A percentile compares a stretch with the other conserved stretches of the same genome.
phyloP scores from a whole-genome alignment of 495 filamentous ascomycete genomes.

The Tuber magnatum region DNA sequence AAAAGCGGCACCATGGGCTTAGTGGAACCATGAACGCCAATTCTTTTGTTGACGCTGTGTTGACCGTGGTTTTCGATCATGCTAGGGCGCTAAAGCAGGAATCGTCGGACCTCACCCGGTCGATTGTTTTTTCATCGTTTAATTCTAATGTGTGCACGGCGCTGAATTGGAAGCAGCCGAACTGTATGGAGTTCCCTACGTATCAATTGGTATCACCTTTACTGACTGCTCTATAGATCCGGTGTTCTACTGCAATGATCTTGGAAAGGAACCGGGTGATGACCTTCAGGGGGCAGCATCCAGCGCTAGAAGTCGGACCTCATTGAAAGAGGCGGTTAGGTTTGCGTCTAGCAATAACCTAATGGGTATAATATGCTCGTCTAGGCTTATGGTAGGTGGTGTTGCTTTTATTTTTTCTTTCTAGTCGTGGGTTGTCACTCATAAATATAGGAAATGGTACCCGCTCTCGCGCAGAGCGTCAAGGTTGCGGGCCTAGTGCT shows the following conservation, averaged over 20 bases:
- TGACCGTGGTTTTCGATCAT: slow-evolving; percentile 84
- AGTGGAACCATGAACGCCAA: slow-evolving; percentile 78
- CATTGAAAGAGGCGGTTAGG: slow-evolving; percentile 87
- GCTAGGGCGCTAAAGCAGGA: slow-evolving; percentile 65
- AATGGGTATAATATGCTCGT: slow-evolving; percentile 90
- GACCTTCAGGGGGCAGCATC: slow-evolving; percentile 29
- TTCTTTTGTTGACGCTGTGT: slow-evolving; percentile 70
- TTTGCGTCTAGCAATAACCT: slow-evolving; percentile 95
- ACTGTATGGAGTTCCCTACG: slow-evolving; percentile 53
- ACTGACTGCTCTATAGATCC: slow-evolving; percentile 53
- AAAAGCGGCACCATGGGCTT: slow-evolving; percentile 61
- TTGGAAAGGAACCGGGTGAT: slow-evolving; percentile 51
- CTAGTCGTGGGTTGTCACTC: background rate
- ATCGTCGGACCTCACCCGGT: slow-evolving; percentile 62
- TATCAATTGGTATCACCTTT: background rate
- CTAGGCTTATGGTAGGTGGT: slow-evolving; percentile 66
- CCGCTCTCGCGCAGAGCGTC: slow-evolving; percentile 82
- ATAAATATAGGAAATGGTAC: slow-evolving; percentile 68
- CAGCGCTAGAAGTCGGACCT: slow-evolving; percentile 64
- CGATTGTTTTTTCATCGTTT: slow-evolving; percentile 85
- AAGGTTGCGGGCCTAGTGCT: slow-evolving; percentile 89
- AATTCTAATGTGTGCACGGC: slow-evolving; percentile 84
- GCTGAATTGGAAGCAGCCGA: slow-evolving; percentile 98
- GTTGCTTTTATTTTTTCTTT: background rate
- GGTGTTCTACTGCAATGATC: slow-evolving; percentile 87